These are phyloP conservation scores for Termitomyces sp. DNA, from an alignment of 768 basidiomycete species.

Conservation along the genomic window DNA sequence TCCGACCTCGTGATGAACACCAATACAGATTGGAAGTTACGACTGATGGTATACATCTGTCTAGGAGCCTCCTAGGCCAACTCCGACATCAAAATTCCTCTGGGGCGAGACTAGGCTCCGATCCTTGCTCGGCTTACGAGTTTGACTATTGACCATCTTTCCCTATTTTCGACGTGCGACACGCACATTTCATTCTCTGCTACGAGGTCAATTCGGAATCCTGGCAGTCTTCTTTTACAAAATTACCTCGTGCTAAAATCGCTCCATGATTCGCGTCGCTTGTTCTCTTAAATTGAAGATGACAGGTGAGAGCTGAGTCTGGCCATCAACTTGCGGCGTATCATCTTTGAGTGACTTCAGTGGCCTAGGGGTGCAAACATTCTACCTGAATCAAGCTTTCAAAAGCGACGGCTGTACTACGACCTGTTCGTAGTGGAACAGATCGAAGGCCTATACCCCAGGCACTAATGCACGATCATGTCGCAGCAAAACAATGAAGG, in stretches of 20 bases:
- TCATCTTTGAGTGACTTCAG: not conserved
- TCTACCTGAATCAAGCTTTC: not conserved
- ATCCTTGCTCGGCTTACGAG: not conserved
- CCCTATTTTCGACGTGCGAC: not conserved
- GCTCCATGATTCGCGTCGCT: not conserved
- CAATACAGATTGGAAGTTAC: not conserved
- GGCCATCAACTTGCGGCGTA: not conserved
- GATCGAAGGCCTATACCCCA: not conserved
- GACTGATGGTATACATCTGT: not conserved
- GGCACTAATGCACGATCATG: not conserved
- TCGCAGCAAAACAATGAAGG: not conserved
- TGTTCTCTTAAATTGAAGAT: not conserved
- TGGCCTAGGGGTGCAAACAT: not conserved
- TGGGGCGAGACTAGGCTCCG: not conserved
- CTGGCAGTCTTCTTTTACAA: not conserved
- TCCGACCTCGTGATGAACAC: not conserved
- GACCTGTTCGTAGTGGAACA: not conserved
- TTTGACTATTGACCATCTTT: not conserved
- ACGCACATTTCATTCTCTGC: not conserved
- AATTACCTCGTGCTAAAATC: not conserved
- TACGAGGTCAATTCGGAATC: not conserved
- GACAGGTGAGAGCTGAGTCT: not conserved
- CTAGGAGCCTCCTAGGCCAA: not conserved
- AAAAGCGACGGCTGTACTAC: not conserved
- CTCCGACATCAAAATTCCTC: not conserved